These are phyloP conservation scores for Epichloe hybrida DNA, from an alignment of 2,329 filamentous ascomycete genomes.

Conservation along the genomic window DNA sequence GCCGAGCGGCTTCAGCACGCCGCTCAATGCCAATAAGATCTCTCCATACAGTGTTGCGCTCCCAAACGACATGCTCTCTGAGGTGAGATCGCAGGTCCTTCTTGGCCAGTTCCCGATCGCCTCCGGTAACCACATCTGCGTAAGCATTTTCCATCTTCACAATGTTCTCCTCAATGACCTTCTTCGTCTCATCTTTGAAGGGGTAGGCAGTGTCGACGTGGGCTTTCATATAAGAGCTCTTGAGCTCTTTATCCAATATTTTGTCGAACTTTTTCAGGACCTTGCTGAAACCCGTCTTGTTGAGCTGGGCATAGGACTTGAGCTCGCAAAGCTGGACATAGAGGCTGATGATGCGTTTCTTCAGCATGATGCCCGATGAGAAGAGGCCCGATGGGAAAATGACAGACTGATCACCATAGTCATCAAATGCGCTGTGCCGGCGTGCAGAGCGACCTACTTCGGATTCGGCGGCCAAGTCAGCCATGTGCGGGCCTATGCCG, in stretches of 20 bases:
- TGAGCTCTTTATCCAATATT: constrained; percentile 71
- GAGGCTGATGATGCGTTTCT: constrained; percentile 75
- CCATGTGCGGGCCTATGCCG: constrained; percentile 25
- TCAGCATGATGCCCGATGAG: constrained; percentile 66
- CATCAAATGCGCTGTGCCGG: constrained; percentile 58
- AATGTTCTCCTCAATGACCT: constrained; percentile 58
- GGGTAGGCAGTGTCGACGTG: constrained; percentile 68
- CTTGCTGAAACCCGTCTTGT: constrained; percentile 92
- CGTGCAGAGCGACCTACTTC: constrained; percentile 42
- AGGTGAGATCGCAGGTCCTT: constrained; percentile 82
- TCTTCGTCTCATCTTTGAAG: constrained; percentile 62
- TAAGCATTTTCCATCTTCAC: constrained; percentile 65
- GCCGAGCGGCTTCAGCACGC: constrained; percentile 83
- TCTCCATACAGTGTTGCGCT: constrained; percentile 95
- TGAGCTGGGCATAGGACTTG: constrained; percentile 90
- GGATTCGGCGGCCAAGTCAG: constrained; percentile 48
- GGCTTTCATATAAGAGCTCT: constrained; percentile 59
- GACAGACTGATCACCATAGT: constrained; percentile 64
- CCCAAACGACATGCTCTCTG: constrained; percentile 95
- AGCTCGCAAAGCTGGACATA: constrained; percentile 92
- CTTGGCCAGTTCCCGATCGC: constrained; percentile 62
- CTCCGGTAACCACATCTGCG: constrained; percentile 66
- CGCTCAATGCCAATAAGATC: constrained; percentile 98
- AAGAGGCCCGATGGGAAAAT: constrained; percentile 47
- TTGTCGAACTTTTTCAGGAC: constrained; percentile 99